phyloP scores from a whole-genome alignment of 129 eudicot species.

The Solidago caesia region DNA sequence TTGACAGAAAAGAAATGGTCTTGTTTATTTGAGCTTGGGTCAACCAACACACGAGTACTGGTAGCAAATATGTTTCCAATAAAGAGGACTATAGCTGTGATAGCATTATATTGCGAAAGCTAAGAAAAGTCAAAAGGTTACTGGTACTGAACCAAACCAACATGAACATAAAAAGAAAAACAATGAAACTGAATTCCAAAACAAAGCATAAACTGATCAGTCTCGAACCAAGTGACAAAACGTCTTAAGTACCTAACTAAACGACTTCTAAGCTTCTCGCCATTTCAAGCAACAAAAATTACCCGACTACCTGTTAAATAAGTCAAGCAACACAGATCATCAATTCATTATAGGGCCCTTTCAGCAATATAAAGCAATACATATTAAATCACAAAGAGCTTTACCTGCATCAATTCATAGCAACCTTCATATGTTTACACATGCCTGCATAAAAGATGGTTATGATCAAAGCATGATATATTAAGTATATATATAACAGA shows the following conservation, averaged over 20 bases:
- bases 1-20: too few relatives aligned
- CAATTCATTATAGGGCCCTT: neutral
- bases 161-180: neutral
- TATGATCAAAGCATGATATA: neutral
- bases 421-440: neutral
- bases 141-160: neutral
- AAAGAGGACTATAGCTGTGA: neutral
- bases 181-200: neutral
- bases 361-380: neutral
- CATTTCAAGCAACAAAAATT: neutral
- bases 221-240: neutral
- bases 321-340: neutral
- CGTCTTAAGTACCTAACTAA: neutral
- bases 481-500: neutral
- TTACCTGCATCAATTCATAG: too few relatives aligned
- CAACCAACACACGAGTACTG: too few relatives aligned
- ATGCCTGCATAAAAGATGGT: neutral
- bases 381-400: too few relatives aligned
- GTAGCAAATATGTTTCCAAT: neutral
- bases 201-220: neutral
- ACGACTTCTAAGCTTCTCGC: neutral
- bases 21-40: too few relatives aligned
- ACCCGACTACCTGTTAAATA: neutral
- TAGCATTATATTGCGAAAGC: neutral
- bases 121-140: neutral